These are phyloP conservation scores for Mortierella sp. DNA, from an alignment of 371 early-diverging fungal genomes.

Conservation along the genomic window DNA sequence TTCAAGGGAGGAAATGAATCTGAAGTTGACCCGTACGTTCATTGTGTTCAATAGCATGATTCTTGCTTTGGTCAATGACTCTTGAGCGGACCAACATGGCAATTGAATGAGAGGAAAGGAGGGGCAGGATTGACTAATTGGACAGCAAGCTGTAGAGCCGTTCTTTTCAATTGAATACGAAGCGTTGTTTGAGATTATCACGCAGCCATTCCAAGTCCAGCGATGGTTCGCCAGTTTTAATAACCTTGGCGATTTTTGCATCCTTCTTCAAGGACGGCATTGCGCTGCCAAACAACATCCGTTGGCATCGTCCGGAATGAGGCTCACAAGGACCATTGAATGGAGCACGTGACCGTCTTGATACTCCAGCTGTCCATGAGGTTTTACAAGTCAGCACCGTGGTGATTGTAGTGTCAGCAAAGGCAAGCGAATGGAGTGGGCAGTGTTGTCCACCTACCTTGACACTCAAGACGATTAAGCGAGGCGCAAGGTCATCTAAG, in stretches of 20 bases:
- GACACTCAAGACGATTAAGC: constrained; percentile 76
- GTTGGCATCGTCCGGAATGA: constrained; percentile 69
- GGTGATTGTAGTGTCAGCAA: no score
- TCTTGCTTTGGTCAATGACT: constrained; percentile 45
- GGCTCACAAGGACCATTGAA: constrained; percentile 73
- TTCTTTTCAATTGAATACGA: no score
- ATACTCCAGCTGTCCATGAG: constrained; percentile 56
- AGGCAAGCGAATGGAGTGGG: no score
- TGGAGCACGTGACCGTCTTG: constrained; percentile 72
- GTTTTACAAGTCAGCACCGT: no score
- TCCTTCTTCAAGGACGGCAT: constrained; percentile 69
- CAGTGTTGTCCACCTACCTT: no score
- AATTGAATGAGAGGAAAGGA: no score
- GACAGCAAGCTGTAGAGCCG: no score
- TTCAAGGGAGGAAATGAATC: no score
- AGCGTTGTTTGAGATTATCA: constrained; percentile 16
- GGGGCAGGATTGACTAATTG: no score
- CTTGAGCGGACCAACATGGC: constrained; percentile 7
- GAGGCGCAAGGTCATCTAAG: constrained; percentile 73
- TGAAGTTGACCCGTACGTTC: background rate
- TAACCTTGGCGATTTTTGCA: constrained; percentile 62
- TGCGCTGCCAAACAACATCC: constrained; percentile 78
- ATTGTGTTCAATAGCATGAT: constrained; percentile 30
- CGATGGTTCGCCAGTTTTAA: constrained; percentile 64
- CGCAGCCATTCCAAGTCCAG: constrained; percentile 67